Evolutionary conservation across 345 rosid species (phyloP).

Genomic region (Reutealis trisperma): DNA sequence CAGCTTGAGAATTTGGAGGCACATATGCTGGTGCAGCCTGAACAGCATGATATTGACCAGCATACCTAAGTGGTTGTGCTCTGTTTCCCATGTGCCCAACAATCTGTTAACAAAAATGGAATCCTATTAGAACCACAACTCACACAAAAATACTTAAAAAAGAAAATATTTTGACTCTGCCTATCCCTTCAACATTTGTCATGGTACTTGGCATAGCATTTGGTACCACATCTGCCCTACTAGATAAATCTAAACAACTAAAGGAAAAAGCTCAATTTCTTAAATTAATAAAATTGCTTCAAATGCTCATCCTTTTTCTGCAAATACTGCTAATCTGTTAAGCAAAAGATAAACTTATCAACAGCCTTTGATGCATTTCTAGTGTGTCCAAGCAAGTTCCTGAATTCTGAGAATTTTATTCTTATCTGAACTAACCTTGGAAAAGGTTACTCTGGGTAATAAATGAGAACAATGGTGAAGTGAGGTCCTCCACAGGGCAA

Average conservation of each 20-base stretch:
- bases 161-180: neutral
- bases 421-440: neutral
- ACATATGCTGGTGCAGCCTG: constrained; percentile 60
- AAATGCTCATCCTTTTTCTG: too few relatives aligned
- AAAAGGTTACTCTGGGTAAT: neutral
- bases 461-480: neutral
- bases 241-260: neutral
- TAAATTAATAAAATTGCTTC: neutral
- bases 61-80: constrained; percentile 58
- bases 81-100: constrained; percentile 62
- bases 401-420: neutral
- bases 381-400: neutral
- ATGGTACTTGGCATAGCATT: neutral
- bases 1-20: constrained; percentile 66
- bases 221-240: neutral
- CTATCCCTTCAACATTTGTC: neutral
- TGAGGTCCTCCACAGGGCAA: neutral
- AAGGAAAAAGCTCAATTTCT: neutral
- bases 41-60: constrained; percentile 62
- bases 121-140: constrained; percentile 9
- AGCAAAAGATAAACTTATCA: constrained; percentile 1
- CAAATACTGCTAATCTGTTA: neutral
- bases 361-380: neutral
- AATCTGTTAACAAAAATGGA: constrained; percentile 38
- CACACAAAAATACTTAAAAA: neutral